Conservation (phyloP, 2,329 filamentous ascomycete species). For the Sordariomycetes sp. region DNA sequence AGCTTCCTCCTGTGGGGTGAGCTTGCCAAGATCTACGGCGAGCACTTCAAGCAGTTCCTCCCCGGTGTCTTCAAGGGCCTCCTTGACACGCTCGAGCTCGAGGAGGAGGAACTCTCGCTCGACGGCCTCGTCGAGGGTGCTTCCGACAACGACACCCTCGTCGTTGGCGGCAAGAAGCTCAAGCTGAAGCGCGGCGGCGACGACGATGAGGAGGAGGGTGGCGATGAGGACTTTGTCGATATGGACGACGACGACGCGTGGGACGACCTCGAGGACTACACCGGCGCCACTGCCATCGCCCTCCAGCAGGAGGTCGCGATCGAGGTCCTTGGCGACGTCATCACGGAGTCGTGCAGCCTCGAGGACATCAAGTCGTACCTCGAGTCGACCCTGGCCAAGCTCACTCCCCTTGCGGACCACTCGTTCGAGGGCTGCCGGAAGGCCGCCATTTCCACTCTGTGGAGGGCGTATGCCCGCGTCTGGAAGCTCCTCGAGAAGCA, state of each 20-base stretch:
- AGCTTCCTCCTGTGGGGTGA: constrained; percentile 96
- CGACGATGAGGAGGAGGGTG: constrained; percentile 24
- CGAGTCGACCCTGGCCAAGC: constrained; percentile 72
- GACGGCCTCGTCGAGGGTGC: constrained; percentile 37
- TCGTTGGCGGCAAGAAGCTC: constrained; percentile 71
- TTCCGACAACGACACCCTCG: constrained; percentile 63
- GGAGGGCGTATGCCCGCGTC: constrained; percentile 84
- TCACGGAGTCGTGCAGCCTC: constrained; percentile 70
- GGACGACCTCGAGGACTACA: constrained; percentile 73
- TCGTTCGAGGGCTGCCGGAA: constrained; percentile 88
- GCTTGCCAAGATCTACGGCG: constrained; percentile 84
- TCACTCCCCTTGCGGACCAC: constrained; percentile 74
- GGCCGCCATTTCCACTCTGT: constrained; percentile 79
- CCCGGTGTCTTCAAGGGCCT: constrained; percentile 67
- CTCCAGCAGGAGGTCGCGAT: constrained; percentile 96
- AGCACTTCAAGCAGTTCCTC: constrained; percentile 68
- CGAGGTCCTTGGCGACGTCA: constrained; percentile 86
- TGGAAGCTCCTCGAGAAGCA: constrained; percentile 78
- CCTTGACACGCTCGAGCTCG: constrained; percentile 72
- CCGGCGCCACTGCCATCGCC: constrained; percentile 75
- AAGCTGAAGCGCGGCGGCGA: constrained; percentile 45
- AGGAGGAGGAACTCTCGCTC: constrained; percentile 76
- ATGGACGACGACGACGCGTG: constrained; percentile 64
- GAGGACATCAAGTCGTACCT: constrained; percentile 68
- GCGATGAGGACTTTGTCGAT: constrained; percentile 40